phyloP scores from a whole-genome alignment of 176 grass and related monocot species.

The Triticum dicoccoides region DNA sequence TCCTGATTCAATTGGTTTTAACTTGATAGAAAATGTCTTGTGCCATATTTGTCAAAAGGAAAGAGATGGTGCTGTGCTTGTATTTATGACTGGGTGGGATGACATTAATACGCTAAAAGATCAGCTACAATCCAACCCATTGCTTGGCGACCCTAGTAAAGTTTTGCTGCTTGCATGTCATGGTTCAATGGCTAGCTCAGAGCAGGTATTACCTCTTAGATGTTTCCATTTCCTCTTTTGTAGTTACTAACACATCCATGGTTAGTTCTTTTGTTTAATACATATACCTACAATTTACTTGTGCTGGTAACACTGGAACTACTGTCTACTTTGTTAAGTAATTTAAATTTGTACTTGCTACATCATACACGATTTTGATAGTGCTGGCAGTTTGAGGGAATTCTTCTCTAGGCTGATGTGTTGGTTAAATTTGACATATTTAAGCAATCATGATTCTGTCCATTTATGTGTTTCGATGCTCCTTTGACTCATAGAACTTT shows the following conservation, averaged over 20 bases:
- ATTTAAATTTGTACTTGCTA: not conserved
- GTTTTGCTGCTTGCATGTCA: slow-evolving; percentile 96
- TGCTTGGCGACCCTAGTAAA: slow-evolving; percentile 88
- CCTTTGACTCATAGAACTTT: not conserved
- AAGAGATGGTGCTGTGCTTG: slow-evolving; percentile 78
- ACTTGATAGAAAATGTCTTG: slow-evolving; percentile 88
- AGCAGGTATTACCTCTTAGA: slow-evolving; percentile 58
- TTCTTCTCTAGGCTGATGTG: not conserved
- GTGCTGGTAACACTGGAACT: not conserved
- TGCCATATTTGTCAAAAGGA: slow-evolving; percentile 94
- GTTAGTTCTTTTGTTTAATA: slow-evolving; percentile 21
- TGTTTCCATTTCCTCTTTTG: not conserved
- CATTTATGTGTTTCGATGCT: slow-evolving; percentile 5
- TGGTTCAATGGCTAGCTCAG: slow-evolving; percentile 91
- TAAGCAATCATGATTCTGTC: not conserved
- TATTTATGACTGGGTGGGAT: slow-evolving; percentile 99
- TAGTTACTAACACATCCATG: not conserved
- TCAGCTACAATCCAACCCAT: slow-evolving; percentile 85
- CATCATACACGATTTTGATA: not conserved
- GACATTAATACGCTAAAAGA: slow-evolving; percentile 97
- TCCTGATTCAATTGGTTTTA: slow-evolving; percentile 98
- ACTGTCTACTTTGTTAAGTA: slow-evolving; percentile 9
- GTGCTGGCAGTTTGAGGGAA: not conserved
- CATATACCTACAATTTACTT: not conserved
- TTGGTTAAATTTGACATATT: not conserved